These are phyloP conservation scores for Hirsutella minnesotensis DNA, from an alignment of 2,329 filamentous ascomycete species.

Conservation along the genomic window DNA sequence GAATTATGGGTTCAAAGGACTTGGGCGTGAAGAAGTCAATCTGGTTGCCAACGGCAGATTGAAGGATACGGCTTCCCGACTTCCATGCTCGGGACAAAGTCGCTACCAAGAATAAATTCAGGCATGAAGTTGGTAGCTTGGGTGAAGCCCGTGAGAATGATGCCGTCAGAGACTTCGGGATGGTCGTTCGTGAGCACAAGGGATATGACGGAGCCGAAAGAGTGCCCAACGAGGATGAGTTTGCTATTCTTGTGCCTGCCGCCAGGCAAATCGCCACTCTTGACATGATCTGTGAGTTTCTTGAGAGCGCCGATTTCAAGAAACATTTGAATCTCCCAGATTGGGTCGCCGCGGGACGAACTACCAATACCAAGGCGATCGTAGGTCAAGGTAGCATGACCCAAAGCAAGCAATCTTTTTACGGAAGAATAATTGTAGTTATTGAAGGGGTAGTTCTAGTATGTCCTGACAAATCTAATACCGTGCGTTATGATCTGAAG, in stretches of 20 bases:
- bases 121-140: slow-evolving; percentile 31
- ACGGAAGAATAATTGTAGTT: slow-evolving; percentile 53
- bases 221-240: slow-evolving; percentile 51
- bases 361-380: slow-evolving; percentile 50
- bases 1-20: slow-evolving; percentile 41
- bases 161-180: slow-evolving; percentile 41
- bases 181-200: slow-evolving; percentile 41
- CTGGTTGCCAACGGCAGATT: slow-evolving; percentile 34
- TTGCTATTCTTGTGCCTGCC: slow-evolving; percentile 26
- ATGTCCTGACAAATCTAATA: slow-evolving; percentile 31
- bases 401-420: slow-evolving; percentile 38
- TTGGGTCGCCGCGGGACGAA: slow-evolving; percentile 45
- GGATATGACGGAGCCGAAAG: slow-evolving; percentile 47
- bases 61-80: slow-evolving; percentile 22
- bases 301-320: slow-evolving; percentile 47
- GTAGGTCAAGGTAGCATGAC: slow-evolving; percentile 47
- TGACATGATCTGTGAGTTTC: slow-evolving; percentile 37
- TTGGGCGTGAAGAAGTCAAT: slow-evolving; percentile 39
- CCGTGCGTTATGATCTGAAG: slow-evolving; percentile 30
- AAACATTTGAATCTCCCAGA: slow-evolving; percentile 46
- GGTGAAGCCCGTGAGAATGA: slow-evolving; percentile 51
- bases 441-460: slow-evolving; percentile 50
- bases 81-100: slow-evolving; percentile 31
- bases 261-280: slow-evolving; percentile 29
- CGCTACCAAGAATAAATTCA: slow-evolving; percentile 30